Conservation (phyloP, 2,329 filamentous ascomycete species). For the Lizonia empirigonia region DNA sequence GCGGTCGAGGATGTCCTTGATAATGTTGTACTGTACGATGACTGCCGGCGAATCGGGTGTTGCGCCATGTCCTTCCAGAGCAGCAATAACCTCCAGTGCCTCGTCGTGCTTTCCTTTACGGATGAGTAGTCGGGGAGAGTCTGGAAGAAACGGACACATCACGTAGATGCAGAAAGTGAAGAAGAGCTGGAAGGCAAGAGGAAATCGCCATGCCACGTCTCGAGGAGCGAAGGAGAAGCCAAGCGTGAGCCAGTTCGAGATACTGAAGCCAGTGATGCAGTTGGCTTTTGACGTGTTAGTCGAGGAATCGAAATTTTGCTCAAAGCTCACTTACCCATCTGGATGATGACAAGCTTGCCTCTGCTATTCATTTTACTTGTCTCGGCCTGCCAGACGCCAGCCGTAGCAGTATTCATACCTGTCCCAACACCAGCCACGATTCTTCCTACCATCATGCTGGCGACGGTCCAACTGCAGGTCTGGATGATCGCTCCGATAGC, state of each 20-base stretch:
- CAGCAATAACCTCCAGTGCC: conserved; percentile 44
- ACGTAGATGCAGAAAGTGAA: conserved; percentile 63
- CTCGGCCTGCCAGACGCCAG: conserved; percentile 56
- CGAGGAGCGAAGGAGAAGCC: conserved; percentile 50
- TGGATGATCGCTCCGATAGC: conserved; percentile 47
- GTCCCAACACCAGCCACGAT: conserved; percentile 54
- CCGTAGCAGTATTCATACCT: conserved; percentile 58
- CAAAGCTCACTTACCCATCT: conserved; percentile 39
- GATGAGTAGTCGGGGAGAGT: conserved; percentile 57
- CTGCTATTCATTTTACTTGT: conserved; percentile 54
- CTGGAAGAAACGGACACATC: conserved; percentile 52
- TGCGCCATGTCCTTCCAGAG: conserved; percentile 48
- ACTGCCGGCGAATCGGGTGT: conserved; percentile 44
- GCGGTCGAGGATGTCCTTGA: conserved; percentile 50
- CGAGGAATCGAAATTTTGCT: too few species aligned
- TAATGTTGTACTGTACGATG: conserved; percentile 45
- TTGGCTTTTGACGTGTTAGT: conserved; percentile 38
- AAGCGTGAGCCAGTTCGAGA: conserved; percentile 52
- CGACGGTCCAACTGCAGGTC: conserved; percentile 45
- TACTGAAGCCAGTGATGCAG: conserved; percentile 52
- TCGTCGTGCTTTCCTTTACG: conserved; percentile 58
- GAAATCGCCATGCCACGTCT: conserved; percentile 51
- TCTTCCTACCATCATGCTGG: conserved; percentile 48
- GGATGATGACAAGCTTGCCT: conserved; percentile 55
- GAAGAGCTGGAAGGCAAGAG: conserved; percentile 62